Evolutionary conservation across 768 basidiomycete species (phyloP).

Genomic region (Lepiota venenata): DNA sequence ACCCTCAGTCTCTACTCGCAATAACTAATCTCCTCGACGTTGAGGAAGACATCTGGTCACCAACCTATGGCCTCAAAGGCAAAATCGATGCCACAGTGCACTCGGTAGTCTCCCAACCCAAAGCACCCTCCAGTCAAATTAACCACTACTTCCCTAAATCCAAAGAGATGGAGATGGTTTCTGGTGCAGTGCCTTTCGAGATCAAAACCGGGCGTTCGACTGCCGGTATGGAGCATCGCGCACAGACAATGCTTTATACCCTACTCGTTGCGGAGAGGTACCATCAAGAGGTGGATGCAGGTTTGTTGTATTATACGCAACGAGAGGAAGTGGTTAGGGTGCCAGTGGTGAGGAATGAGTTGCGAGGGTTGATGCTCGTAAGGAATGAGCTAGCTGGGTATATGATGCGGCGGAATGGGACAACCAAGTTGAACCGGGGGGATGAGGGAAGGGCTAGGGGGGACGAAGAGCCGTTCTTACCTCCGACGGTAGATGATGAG

Average conservation of each 20-base stretch:
- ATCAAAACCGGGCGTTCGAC: slow-evolving; percentile 90
- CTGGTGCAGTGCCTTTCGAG: slow-evolving; percentile 75
- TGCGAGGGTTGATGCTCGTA: slow-evolving; percentile 75
- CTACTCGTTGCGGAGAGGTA: slow-evolving; percentile 91
- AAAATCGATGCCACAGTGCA: slow-evolving; percentile 89
- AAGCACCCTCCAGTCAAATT: slow-evolving; percentile 6
- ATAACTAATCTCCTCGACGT: slow-evolving; percentile 78
- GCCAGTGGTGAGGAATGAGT: slow-evolving; percentile 74
- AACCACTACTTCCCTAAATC: slow-evolving; percentile 16
- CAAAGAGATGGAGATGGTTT: slow-evolving; percentile 16
- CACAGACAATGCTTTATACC: slow-evolving; percentile 97
- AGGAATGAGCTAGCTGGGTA: slow-evolving; percentile 85
- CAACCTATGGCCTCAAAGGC: slow-evolving; percentile 91
- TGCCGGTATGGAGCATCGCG: slow-evolving; percentile 86
- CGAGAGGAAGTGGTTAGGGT: slow-evolving; percentile 81
- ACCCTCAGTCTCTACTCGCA: slow-evolving; percentile 56
- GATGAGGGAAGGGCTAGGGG: slow-evolving; percentile 16
- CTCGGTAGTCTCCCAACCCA: slow-evolving; percentile 12
- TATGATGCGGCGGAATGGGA: slow-evolving; percentile 37
- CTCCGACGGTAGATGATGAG: slow-evolving; percentile 82
- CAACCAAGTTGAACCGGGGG: slow-evolving; percentile 12
- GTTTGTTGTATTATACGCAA: slow-evolving; percentile 93
- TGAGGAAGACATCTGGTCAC: slow-evolving; percentile 98
- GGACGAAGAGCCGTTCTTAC: slow-evolving; percentile 63
- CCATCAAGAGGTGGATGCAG: slow-evolving; percentile 72